These are phyloP conservation scores for Lignosus rhinocerotis DNA, from an alignment of 1,284 basidiomycete genomes.

Conservation along the genomic window DNA sequence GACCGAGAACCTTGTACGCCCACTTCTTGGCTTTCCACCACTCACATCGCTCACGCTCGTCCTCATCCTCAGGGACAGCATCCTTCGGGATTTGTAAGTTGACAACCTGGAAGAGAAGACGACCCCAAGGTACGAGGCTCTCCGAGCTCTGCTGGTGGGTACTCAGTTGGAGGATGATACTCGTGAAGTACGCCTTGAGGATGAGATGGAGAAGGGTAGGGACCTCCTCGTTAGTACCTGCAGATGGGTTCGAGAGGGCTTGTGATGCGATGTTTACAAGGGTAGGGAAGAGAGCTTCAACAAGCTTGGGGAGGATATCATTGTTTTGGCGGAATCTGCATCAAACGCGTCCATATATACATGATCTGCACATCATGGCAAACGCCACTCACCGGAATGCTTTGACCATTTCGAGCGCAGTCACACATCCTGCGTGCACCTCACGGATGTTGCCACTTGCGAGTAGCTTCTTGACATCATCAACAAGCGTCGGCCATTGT, in stretches of 20 bases:
- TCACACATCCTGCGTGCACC: slow-evolving; percentile 78
- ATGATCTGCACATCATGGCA: not conserved
- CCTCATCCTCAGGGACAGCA: slow-evolving; percentile 67
- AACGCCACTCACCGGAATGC: slow-evolving; percentile 56
- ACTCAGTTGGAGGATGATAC: slow-evolving; percentile 71
- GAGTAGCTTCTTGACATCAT: slow-evolving; percentile 63
- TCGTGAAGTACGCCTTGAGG: slow-evolving; percentile 81
- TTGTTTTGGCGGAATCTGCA: slow-evolving; percentile 67
- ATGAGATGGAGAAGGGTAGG: slow-evolving; percentile 81
- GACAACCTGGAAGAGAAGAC: slow-evolving; percentile 76
- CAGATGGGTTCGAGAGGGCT: slow-evolving; percentile 62
- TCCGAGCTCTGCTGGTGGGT: slow-evolving; percentile 72
- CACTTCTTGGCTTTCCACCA: slow-evolving; percentile 93
- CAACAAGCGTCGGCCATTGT: slow-evolving; percentile 67
- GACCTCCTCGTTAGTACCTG: slow-evolving; percentile 59
- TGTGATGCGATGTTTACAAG: slow-evolving; percentile 69
- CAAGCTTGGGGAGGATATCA: slow-evolving; percentile 58
- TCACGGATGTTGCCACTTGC: slow-evolving; percentile 63
- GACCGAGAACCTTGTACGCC: slow-evolving; percentile 76
- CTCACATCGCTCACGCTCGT: slow-evolving; percentile 73
- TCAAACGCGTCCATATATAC: not conserved
- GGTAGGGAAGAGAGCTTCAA: slow-evolving; percentile 68
- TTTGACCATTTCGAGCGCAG: slow-evolving; percentile 71
- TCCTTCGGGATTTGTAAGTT: slow-evolving; percentile 67
- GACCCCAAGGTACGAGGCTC: slow-evolving; percentile 82